These are phyloP conservation scores for Ophiocordyceps camponoti-rufipedis DNA, from an alignment of 2,329 filamentous ascomycete genomes.

Conservation along the genomic window DNA sequence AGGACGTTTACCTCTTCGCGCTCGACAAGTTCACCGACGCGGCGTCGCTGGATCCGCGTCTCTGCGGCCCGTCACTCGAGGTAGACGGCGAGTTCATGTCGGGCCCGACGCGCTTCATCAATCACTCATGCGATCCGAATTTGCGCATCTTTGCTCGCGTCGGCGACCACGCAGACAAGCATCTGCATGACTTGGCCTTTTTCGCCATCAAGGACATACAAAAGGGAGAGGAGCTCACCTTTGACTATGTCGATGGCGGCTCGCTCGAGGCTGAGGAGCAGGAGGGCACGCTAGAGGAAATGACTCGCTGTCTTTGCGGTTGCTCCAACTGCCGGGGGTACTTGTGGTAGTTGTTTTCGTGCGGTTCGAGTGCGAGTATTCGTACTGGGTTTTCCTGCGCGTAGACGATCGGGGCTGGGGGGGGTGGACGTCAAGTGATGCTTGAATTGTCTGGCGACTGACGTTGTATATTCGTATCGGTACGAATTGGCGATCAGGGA, in stretches of 20 bases:
- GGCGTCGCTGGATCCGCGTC: constrained; percentile 33
- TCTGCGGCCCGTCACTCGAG: constrained; percentile 37
- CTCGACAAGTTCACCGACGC: constrained; percentile 62
- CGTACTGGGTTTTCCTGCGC: too few relatives aligned
- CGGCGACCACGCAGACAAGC: constrained; percentile 56
- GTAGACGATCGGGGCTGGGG: too few relatives aligned
- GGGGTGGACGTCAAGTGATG: too few relatives aligned
- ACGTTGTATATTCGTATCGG: too few relatives aligned
- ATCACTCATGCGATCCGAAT: constrained; percentile 67
- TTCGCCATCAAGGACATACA: constrained; percentile 53
- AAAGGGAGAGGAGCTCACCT: constrained; percentile 52
- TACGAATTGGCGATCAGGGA: too few relatives aligned
- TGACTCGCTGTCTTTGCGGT: constrained; percentile 44
- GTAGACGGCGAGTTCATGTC: constrained; percentile 61
- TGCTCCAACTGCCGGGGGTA: constrained; percentile 48
- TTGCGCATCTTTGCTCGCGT: constrained; percentile 63
- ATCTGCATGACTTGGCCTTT: constrained; percentile 59
- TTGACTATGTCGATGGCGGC: constrained; percentile 58
- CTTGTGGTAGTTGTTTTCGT: constrained; percentile 34
- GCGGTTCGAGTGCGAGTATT: too few relatives aligned
- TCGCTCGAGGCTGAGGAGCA: constrained; percentile 27
- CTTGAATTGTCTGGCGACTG: too few relatives aligned
- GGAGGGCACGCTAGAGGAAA: constrained; percentile 25
- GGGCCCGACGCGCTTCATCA: constrained; percentile 65
- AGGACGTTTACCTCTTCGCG: constrained; percentile 62